phyloP scores from a whole-genome alignment of 2,329 filamentous ascomycete species.

The Coniochaeta hoffmannii region DNA sequence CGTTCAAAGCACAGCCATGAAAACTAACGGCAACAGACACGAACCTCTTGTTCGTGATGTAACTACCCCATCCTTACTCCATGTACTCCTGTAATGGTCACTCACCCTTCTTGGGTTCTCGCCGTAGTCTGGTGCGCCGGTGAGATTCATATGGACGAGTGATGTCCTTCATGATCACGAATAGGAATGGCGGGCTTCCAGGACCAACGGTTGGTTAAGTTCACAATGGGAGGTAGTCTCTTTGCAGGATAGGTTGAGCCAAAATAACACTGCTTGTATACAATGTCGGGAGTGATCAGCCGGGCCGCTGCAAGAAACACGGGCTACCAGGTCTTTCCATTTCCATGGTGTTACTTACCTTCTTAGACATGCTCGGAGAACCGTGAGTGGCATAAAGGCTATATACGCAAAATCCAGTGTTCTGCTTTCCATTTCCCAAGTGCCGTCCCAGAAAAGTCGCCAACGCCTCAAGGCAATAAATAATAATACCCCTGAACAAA shows the following conservation, averaged over 20 bases:
- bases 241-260: background rate
- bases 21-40: constrained; percentile 39
- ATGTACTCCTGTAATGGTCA: constrained; percentile 1
- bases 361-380: background rate
- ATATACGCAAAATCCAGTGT: background rate
- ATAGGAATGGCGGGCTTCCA: background rate
- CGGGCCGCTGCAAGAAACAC: too few relatives aligned
- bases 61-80: constrained; percentile 16
- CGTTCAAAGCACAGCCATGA: constrained; percentile 11
- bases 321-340: too few relatives aligned
- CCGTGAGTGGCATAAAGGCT: background rate
- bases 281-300: too few relatives aligned
- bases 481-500: background rate
- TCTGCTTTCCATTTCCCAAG: background rate
- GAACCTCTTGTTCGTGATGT: constrained; percentile 57
- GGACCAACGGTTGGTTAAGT: background rate
- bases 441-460: background rate
- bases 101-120: background rate
- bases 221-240: background rate
- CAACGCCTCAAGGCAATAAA: background rate
- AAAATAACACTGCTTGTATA: background rate
- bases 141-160: background rate
- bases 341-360: too few relatives aligned
- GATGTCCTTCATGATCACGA: background rate
- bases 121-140: background rate